phyloP scores from a whole-genome alignment of 345 rosid genomes.

The Camelina sativa region DNA sequence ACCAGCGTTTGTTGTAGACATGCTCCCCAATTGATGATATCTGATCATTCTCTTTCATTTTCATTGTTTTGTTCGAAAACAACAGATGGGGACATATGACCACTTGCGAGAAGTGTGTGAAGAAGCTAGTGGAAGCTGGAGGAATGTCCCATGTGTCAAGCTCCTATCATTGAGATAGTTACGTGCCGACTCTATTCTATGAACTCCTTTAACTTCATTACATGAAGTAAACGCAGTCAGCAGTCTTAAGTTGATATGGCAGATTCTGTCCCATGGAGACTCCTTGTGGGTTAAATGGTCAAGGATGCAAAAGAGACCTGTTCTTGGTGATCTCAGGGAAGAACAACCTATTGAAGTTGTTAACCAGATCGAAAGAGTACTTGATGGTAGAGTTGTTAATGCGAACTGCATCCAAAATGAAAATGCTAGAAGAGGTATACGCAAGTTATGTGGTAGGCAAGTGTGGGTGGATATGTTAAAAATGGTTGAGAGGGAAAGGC shows the following conservation, averaged over 20 bases:
- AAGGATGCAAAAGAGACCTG: constrained; percentile 47
- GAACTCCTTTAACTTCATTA: too few species aligned
- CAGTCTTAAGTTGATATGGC: too few species aligned
- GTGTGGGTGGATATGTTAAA: constrained; percentile 84
- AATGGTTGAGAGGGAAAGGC: constrained; percentile 81
- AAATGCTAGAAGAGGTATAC: constrained; percentile 67
- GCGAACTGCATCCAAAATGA: constrained; percentile 54
- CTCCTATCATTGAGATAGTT: constrained; percentile 85
- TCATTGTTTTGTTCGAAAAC: constrained; percentile 3
- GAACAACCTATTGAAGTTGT: constrained; percentile 62
- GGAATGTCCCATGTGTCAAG: constrained; percentile 97
- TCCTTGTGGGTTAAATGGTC: too few species aligned
- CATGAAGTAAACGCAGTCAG: too few species aligned
- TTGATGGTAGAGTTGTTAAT: constrained; percentile 42
- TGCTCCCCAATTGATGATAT: constrained; percentile 1
- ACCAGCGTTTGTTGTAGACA: neutral
- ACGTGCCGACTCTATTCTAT: constrained; percentile 48
- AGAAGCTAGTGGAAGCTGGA: constrained; percentile 66
- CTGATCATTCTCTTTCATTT: neutral
- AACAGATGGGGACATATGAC: constrained; percentile 99
- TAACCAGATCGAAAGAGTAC: constrained; percentile 60
- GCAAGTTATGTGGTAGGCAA: constrained; percentile 89
- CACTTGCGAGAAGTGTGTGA: constrained; percentile 82
- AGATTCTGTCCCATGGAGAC: too few species aligned
- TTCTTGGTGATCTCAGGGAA: constrained; percentile 57